Percentiles rank a stretch among this genome's conserved stretches.
Evolutionary conservation across 208 protist species (phyloP).

Genomic region (Leishmania aethiopica): DNA sequence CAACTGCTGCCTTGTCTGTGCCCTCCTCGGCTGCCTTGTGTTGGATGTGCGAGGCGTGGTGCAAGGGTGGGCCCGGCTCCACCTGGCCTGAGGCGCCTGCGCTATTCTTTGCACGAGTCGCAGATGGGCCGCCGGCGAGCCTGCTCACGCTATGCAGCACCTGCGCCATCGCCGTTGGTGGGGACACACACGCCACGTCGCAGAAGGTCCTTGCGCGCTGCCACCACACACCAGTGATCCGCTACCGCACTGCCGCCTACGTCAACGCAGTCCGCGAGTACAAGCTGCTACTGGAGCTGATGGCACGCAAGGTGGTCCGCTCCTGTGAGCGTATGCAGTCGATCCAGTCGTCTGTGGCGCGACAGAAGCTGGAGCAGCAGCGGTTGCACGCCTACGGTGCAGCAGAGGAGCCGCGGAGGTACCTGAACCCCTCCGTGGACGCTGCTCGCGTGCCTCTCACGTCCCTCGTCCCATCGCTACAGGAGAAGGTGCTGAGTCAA

Average conservation of each 20-base stretch:
- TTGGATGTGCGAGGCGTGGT: constrained; percentile 56
- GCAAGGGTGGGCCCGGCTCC: constrained; percentile 25
- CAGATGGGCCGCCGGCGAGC: constrained; percentile 10
- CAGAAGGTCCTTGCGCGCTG: constrained; percentile 40
- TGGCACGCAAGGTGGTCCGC: constrained; percentile 33
- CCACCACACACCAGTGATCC: constrained; percentile 30
- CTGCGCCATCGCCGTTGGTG: constrained; percentile 39
- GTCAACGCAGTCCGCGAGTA: constrained; percentile 55
- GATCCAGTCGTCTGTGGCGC: constrained; percentile 4
- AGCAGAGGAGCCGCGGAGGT: background rate
- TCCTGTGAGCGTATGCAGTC: constrained; percentile 28
- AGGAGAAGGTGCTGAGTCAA: constrained; percentile 34
- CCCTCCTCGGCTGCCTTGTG: constrained; percentile 19
- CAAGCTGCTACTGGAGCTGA: constrained; percentile 46
- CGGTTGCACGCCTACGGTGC: background rate
- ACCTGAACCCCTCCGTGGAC: background rate
- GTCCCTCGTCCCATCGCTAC: constrained; percentile 18
- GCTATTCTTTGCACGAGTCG: constrained; percentile 27
- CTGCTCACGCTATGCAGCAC: constrained; percentile 43
- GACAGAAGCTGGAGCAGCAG: background rate
- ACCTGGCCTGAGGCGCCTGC: constrained; percentile 26
- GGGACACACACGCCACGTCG: constrained; percentile 13
- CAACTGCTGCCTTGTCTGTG: background rate
- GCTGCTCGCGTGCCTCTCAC: constrained; percentile 11
- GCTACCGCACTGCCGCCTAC: constrained; percentile 39